phyloP scores from a whole-genome alignment of 176 grass and related monocot genomes.

The Elymus sibiricus region DNA sequence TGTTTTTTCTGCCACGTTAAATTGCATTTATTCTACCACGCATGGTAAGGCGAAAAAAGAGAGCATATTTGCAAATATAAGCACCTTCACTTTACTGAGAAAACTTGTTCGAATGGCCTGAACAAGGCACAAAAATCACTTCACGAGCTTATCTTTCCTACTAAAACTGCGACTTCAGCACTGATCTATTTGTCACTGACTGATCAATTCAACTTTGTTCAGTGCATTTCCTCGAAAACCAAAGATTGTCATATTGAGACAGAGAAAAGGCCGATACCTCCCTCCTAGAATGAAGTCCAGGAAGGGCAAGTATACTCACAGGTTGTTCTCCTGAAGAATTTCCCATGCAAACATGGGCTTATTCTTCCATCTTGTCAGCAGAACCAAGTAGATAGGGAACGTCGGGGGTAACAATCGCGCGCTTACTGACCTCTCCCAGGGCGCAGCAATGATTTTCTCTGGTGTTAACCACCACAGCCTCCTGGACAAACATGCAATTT shows the following conservation, averaged over 20 bases:
- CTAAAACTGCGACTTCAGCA: neutral
- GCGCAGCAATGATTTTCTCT: constrained; percentile 76
- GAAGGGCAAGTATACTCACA: neutral
- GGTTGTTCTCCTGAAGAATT: neutral
- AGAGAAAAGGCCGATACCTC: neutral
- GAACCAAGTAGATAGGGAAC: constrained; percentile 53
- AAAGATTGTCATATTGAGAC: constrained; percentile 1
- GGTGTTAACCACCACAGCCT: constrained; percentile 52
- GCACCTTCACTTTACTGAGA: neutral
- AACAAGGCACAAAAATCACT: neutral
- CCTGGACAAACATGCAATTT: constrained; percentile 58
- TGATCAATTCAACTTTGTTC: neutral
- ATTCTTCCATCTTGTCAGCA: constrained; percentile 27
- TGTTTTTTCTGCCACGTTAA: neutral
- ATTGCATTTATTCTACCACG: neutral
- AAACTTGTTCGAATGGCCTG: neutral
- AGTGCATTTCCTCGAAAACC: neutral
- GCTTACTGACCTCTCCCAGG: constrained; percentile 61
- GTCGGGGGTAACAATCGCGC: constrained; percentile 54
- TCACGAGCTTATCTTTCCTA: neutral
- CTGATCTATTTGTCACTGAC: neutral
- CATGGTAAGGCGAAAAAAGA: neutral
- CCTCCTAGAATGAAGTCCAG: neutral
- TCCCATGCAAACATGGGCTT: neutral
- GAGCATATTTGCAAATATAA: neutral